Percentiles rank a stretch among this genome's conserved stretches.
These are phyloP conservation scores for Aureobasidium sp. DNA, from an alignment of 2,329 filamentous ascomycete genomes.

Conservation along the genomic window DNA sequence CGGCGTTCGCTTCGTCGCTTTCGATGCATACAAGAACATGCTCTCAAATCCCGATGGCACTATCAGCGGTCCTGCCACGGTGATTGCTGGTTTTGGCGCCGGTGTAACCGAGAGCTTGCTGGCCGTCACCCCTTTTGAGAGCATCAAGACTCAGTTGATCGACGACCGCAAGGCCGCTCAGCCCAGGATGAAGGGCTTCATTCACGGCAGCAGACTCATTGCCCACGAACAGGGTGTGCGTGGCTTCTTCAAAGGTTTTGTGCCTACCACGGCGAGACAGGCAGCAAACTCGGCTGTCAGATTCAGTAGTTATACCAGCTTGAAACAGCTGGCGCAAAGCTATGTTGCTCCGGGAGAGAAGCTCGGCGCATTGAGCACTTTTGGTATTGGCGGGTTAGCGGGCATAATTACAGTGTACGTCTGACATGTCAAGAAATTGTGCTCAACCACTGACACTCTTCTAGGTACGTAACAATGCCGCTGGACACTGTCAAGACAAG, in stretches of 20 bases:
- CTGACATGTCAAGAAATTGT: neutral
- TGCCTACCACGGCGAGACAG: slow-evolving; percentile 89
- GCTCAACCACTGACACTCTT: neutral
- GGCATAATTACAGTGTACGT: slow-evolving; percentile 85
- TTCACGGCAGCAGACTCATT: slow-evolving; percentile 84
- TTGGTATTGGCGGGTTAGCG: slow-evolving; percentile 81
- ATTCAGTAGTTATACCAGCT: slow-evolving; percentile 81
- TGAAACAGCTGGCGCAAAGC: slow-evolving; percentile 84
- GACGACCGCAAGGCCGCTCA: slow-evolving; percentile 85
- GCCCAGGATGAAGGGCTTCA: slow-evolving; percentile 83
- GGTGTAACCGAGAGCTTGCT: slow-evolving; percentile 89
- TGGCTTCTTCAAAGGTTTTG: slow-evolving; percentile 95
- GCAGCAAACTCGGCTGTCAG: slow-evolving; percentile 89
- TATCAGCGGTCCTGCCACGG: slow-evolving; percentile 81
- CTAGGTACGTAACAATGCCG: slow-evolving; percentile 49
- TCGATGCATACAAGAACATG: slow-evolving; percentile 84
- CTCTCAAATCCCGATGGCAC: slow-evolving; percentile 79
- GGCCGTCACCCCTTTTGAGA: slow-evolving; percentile 94
- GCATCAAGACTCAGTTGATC: slow-evolving; percentile 97
- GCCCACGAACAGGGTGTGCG: slow-evolving; percentile 77
- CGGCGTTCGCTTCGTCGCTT: slow-evolving; percentile 91
- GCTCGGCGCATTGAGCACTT: slow-evolving; percentile 78
- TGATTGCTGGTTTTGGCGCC: slow-evolving; percentile 88
- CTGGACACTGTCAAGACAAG: slow-evolving; percentile 92
- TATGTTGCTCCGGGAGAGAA: slow-evolving; percentile 95